These are phyloP conservation scores for Sporothrix luriei DNA, from an alignment of 2,329 filamentous ascomycete species.

Conservation along the genomic window DNA sequence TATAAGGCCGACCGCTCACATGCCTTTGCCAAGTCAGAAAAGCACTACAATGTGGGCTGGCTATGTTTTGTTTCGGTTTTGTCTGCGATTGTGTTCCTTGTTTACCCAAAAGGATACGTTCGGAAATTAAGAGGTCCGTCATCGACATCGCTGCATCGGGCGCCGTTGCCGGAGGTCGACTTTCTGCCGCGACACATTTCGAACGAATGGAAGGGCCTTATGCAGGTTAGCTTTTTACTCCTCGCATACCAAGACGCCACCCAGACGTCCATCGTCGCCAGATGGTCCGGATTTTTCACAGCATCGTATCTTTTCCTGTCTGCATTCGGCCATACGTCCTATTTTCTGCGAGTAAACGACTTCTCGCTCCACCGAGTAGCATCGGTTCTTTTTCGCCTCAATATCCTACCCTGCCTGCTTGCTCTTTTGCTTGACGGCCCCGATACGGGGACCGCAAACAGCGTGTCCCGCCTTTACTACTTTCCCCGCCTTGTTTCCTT, in stretches of 20 bases:
- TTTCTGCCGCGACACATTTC: conserved; percentile 60
- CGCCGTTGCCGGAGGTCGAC: conserved; percentile 39
- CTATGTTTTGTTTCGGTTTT: conserved; percentile 39
- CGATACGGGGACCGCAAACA: conserved; percentile 51
- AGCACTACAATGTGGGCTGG: conserved; percentile 40
- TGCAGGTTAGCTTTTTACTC: conserved; percentile 59
- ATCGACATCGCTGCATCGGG: neutral
- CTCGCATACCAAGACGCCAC: conserved; percentile 59
- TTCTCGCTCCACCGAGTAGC: conserved; percentile 58
- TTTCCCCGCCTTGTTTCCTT: conserved; percentile 62
- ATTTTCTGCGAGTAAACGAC: conserved; percentile 59
- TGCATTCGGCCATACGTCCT: conserved; percentile 62
- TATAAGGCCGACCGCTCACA: conserved; percentile 59
- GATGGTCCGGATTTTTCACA: conserved; percentile 57
- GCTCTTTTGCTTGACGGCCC: conserved; percentile 53
- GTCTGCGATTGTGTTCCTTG: neutral
- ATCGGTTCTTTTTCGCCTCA: conserved; percentile 58
- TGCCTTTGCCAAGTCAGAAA: conserved; percentile 55
- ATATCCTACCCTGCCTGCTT: conserved; percentile 57
- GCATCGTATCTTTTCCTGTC: conserved; percentile 65
- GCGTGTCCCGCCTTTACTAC: conserved; percentile 52
- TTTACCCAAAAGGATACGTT: neutral
- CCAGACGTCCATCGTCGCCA: conserved; percentile 55
- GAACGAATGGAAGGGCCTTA: conserved; percentile 68
- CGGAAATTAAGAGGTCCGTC: neutral